phyloP scores from a whole-genome alignment of 345 rosid species.

The Mangifera indica region DNA sequence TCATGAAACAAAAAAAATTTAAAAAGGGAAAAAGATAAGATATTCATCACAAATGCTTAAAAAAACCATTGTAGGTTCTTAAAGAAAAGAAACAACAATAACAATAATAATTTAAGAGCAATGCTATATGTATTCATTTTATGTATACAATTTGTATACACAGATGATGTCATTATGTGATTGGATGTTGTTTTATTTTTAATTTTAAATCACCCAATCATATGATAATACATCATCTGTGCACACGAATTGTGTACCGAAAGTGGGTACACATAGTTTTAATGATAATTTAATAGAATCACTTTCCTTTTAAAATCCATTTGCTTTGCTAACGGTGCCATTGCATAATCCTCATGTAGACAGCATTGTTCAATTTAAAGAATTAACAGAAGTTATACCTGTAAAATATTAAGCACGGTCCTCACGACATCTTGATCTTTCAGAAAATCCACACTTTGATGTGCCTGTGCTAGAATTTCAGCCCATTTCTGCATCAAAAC shows the following conservation, averaged over 20 bases:
- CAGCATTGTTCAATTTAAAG: not conserved
- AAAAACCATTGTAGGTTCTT: not conserved
- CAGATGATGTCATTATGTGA: no score
- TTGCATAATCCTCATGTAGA: not conserved
- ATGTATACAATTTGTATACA: no score
- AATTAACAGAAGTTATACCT: conserved; percentile 43
- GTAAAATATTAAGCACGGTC: conserved; percentile 88
- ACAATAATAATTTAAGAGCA: not conserved
- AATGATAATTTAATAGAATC: no score
- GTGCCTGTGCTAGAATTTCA: conserved; percentile 92
- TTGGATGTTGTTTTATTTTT: no score
- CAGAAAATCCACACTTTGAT: conserved; percentile 85
- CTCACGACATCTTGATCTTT: conserved; percentile 91
- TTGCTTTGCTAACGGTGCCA: not conserved
- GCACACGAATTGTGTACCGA: no score
- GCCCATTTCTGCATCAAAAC: conserved; percentile 82
- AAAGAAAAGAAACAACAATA: no score
- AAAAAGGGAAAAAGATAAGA: not conserved
- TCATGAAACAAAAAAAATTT: not conserved
- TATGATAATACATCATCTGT: no score
- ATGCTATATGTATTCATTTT: no score
- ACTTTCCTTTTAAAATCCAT: not conserved
- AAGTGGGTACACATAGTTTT: no score
- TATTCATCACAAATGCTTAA: not conserved
- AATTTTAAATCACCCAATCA: no score